Evolutionary conservation across 768 basidiomycete genomes (phyloP).

Genomic region (Leccinum broughii): DNA sequence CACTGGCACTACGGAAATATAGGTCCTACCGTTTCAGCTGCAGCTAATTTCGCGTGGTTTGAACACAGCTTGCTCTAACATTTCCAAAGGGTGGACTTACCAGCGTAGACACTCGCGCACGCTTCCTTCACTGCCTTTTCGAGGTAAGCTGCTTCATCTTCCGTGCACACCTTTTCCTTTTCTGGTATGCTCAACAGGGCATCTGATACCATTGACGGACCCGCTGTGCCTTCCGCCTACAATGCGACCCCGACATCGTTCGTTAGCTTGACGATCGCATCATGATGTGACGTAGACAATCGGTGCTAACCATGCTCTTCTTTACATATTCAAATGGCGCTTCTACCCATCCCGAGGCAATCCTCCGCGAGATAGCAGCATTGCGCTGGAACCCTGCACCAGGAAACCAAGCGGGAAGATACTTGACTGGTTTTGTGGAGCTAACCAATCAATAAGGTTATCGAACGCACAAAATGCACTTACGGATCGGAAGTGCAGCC

Average conservation of each 20-base stretch:
- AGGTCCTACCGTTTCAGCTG: conserved; percentile 22
- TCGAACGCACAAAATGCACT: conserved; percentile 1
- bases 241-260: background rate
- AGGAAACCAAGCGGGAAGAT: conserved; percentile 27
- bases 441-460: background rate
- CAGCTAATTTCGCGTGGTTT: too few relatives aligned
- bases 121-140: conserved; percentile 15
- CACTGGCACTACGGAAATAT: background rate
- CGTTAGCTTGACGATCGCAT: background rate
- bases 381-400: conserved; percentile 22
- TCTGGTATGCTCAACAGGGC: conserved; percentile 16
- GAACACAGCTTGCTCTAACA: too few relatives aligned
- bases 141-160: conserved; percentile 12
- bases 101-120: conserved; percentile 14
- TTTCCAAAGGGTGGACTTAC: background rate
- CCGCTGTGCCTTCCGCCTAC: conserved; percentile 22
- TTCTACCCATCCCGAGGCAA: conserved; percentile 15
- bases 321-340: conserved; percentile 27
- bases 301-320: conserved; percentile 18
- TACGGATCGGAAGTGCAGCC: conserved; percentile 19
- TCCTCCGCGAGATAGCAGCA: conserved; percentile 14
- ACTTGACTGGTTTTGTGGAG: conserved; percentile 10
- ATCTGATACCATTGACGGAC: conserved; percentile 27
- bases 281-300: background rate
- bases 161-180: background rate